Evolutionary conservation across 805 yeast species (phyloP).

Genomic region (Kregervanrija fluxuum): DNA sequence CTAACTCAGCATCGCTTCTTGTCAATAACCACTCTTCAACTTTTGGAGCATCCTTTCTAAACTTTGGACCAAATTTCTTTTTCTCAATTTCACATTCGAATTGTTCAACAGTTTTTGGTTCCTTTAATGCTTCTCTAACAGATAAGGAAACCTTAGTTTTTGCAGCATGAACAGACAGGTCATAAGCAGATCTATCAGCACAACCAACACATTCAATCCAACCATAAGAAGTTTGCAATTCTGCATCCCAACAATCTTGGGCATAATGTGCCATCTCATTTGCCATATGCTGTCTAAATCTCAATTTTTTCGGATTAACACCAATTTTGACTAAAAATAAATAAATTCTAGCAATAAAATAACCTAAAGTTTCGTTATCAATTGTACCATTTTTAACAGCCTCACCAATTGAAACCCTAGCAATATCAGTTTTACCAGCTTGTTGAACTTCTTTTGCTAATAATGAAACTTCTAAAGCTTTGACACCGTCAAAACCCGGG

Average conservation of each 20-base stretch:
- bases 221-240: conserved; percentile 89
- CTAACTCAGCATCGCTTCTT: conserved; percentile 81
- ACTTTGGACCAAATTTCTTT: conserved; percentile 96
- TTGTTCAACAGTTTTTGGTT: conserved; percentile 75
- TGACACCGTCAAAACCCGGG: conserved; percentile 68
- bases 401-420: conserved; percentile 70
- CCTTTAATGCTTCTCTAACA: conserved; percentile 83
- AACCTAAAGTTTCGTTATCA: conserved; percentile 95
- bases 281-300: conserved; percentile 98
- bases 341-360: conserved; percentile 91
- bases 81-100: conserved; percentile 83
- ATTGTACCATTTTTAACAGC: conserved; percentile 86
- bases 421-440: conserved; percentile 67
- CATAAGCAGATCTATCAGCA: conserved; percentile 98
- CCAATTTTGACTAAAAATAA: conserved; percentile 82
- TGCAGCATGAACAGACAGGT: conserved; percentile 89
- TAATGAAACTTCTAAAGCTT: conserved; percentile 65
- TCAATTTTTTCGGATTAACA: conserved; percentile 71
- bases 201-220: conserved; percentile 99
- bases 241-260: conserved; percentile 99
- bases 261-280: conserved; percentile 99
- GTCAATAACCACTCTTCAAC: conserved; percentile 74
- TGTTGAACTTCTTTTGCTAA: conserved; percentile 85
- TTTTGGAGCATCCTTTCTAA: conserved; percentile 92
- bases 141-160: conserved; percentile 92